Evolutionary conservation across 768 basidiomycete genomes (phyloP).

Genomic region (Porpolomopsis calyptriformis): DNA sequence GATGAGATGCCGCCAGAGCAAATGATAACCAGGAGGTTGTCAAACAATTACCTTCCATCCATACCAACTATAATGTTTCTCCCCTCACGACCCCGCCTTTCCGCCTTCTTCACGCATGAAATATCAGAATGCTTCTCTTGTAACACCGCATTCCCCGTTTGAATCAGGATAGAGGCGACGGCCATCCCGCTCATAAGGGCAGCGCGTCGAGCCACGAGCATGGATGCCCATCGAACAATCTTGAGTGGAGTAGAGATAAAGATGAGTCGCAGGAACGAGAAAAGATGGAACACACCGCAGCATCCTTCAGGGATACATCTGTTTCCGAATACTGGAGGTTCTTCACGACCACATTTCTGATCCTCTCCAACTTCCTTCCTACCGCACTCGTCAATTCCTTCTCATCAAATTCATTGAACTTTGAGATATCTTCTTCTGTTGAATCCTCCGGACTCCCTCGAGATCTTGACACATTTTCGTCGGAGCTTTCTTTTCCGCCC

Average conservation of each 20-base stretch:
- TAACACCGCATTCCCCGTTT: constrained; percentile 61
- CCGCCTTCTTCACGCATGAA: not conserved
- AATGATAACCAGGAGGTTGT: constrained; percentile 10
- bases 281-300: constrained; percentile 31
- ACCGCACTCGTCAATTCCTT: constrained; percentile 22
- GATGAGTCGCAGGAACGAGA: not conserved
- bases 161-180: constrained; percentile 73
- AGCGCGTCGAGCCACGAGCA: constrained; percentile 71
- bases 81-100: constrained; percentile 20
- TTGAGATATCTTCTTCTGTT: constrained; percentile 24
- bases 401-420: constrained; percentile 27
- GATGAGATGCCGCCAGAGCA: constrained; percentile 1
- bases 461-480: not conserved
- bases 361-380: constrained; percentile 35
- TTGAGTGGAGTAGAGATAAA: constrained; percentile 32
- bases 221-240: constrained; percentile 73
- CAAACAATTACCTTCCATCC: constrained; percentile 89
- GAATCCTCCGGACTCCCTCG: constrained; percentile 6
- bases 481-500: constrained; percentile 22
- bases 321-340: constrained; percentile 48
- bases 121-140: constrained; percentile 24
- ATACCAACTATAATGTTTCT: constrained; percentile 72
- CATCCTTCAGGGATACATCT: constrained; percentile 48
- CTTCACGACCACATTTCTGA: constrained; percentile 51
- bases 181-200: constrained; percentile 79